Percentiles rank a stretch among this genome's conserved stretches.
Conservation (phyloP, 139 green algal genomes). For the Picochlorum sp. region DNA sequence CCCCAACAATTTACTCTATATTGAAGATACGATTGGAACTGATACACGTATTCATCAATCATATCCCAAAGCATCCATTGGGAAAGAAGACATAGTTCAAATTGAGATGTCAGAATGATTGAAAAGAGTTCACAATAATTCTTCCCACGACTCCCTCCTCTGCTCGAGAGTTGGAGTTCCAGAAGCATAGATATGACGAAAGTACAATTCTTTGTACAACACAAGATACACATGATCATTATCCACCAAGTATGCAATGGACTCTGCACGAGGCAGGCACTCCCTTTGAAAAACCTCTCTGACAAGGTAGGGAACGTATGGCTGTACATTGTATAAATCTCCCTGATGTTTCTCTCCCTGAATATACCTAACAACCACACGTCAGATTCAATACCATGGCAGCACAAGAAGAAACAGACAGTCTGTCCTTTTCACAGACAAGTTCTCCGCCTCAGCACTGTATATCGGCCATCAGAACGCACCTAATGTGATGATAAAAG, state of each 20-base stretch:
- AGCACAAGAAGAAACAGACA: not conserved
- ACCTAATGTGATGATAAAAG: conserved; percentile 86
- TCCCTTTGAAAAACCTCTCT: conserved; percentile 92
- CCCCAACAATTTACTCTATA: conserved; percentile 64
- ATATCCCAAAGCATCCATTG: conserved; percentile 98
- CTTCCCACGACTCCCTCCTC: conserved; percentile 78
- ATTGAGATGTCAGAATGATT: conserved; percentile 81
- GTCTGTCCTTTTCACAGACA: not conserved
- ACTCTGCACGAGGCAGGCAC: conserved; percentile 74
- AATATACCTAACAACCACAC: not conserved
- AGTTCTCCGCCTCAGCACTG: not conserved
- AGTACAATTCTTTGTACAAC: conserved; percentile 98
- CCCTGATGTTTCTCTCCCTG: conserved; percentile 88
- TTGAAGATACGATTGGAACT: conserved; percentile 89
- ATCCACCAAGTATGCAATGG: conserved; percentile 80
- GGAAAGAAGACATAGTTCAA: conserved; percentile 98
- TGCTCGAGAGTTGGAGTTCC: conserved; percentile 69
- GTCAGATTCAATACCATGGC: not conserved
- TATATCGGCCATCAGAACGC: conserved; percentile 2
- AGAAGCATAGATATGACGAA: conserved; percentile 84
- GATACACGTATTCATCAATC: conserved; percentile 99
- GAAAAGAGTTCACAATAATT: conserved; percentile 90
- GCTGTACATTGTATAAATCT: conserved; percentile 96
- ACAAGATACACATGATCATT: conserved; percentile 97
- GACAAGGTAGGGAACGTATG: conserved; percentile 85